Evolutionary conservation across 352 stramenopile species (phyloP).

Genomic region (Pythium volutum): DNA sequence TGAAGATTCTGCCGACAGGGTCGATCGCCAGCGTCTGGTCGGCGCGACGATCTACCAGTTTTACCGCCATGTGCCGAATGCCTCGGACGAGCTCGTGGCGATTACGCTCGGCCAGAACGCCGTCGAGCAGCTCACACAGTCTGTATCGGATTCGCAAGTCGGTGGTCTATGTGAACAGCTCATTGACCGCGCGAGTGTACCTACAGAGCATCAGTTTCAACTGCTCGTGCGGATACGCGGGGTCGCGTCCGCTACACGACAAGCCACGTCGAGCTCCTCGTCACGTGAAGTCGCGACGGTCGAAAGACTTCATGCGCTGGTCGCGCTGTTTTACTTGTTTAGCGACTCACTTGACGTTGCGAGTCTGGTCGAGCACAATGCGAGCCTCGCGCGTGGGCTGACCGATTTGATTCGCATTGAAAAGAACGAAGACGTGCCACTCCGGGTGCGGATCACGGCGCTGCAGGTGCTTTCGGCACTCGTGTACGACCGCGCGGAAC

Average conservation of each 20-base stretch:
- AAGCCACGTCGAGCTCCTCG: slow-evolving; percentile 1
- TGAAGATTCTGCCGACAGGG: background rate
- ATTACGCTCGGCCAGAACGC: slow-evolving; percentile 6
- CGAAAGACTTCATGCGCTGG: slow-evolving; percentile 62
- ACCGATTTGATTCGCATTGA: slow-evolving; percentile 80
- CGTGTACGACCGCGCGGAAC: slow-evolving; percentile 70
- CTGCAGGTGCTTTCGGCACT: slow-evolving; percentile 76
- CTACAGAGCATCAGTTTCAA: slow-evolving; percentile 66
- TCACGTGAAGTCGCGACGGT: slow-evolving; percentile 53
- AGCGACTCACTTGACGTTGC: slow-evolving; percentile 73
- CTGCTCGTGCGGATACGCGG: slow-evolving; percentile 65
- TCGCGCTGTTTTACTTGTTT: slow-evolving; percentile 76
- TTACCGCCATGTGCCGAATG: slow-evolving; percentile 29
- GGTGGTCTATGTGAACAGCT: slow-evolving; percentile 46
- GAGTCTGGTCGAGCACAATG: slow-evolving; percentile 75
- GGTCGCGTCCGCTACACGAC: slow-evolving; percentile 32
- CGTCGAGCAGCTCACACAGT: background rate
- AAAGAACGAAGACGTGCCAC: slow-evolving; percentile 49
- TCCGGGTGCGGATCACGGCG: slow-evolving; percentile 54
- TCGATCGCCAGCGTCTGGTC: slow-evolving; percentile 16
- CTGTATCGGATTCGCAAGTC: background rate
- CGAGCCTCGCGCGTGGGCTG: slow-evolving; percentile 65
- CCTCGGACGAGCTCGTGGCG: slow-evolving; percentile 11
- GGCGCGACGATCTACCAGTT: slow-evolving; percentile 56
- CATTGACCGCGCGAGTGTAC: slow-evolving; percentile 48